A percentile compares a stretch with the other conserved stretches of the same genome.
These are phyloP conservation scores for Pseudogymnoascus sp. DNA, from an alignment of 2,329 filamentous ascomycete species.

Conservation along the genomic window DNA sequence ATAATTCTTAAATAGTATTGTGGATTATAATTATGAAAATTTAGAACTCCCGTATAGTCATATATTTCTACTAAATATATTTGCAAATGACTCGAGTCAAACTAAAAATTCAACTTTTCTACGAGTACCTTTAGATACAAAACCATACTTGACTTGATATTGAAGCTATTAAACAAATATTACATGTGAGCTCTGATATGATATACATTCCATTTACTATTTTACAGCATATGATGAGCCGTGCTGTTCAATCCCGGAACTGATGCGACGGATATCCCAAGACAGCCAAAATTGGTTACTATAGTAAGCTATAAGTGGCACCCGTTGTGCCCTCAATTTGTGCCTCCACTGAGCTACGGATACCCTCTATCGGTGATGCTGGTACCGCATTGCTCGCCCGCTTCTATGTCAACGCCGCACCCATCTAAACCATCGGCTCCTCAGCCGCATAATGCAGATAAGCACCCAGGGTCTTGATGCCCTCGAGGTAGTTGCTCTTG, in stretches of 20 bases:
- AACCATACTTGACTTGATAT: not conserved
- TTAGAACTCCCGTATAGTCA: not conserved
- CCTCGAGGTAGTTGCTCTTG: conserved; percentile 95
- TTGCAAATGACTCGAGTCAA: not conserved
- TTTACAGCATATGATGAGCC: not conserved
- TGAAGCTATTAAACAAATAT: not conserved
- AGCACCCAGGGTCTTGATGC: conserved; percentile 87
- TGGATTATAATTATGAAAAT: not conserved
- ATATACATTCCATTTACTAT: not conserved
- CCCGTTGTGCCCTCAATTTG: not conserved
- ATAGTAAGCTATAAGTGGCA: conserved; percentile 6
- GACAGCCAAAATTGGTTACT: not conserved
- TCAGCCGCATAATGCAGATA: conserved; percentile 95
- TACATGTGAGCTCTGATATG: not conserved
- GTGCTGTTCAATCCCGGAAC: not conserved
- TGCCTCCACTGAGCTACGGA: not conserved
- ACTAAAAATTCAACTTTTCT: too few relatives aligned
- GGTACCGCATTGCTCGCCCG: not conserved
- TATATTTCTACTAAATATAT: not conserved
- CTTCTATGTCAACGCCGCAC: not conserved
- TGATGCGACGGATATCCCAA: not conserved
- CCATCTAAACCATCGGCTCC: conserved; percentile 52
- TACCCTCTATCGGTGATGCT: not conserved
- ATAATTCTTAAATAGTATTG: not conserved
- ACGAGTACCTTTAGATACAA: not conserved